Percentiles rank a stretch among this genome's conserved stretches.
These are phyloP conservation scores for Trichoderma sp. DNA, from an alignment of 2,329 filamentous ascomycete species.

Conservation along the genomic window DNA sequence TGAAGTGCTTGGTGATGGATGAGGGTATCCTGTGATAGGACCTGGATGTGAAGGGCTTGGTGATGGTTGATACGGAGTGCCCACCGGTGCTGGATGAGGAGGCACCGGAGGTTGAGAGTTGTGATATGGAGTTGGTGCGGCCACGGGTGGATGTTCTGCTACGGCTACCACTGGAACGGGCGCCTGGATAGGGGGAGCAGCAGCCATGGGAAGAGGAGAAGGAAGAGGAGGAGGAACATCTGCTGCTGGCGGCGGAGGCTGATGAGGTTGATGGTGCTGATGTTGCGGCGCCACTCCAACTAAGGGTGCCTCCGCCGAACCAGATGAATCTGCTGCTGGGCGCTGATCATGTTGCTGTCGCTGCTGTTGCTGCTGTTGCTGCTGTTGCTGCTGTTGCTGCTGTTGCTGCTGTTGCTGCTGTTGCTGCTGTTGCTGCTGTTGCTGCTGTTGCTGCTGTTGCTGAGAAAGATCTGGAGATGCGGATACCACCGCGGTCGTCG, in stretches of 20 bases:
- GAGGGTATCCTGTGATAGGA: neutral
- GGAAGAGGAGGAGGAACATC: neutral
- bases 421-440: neutral
- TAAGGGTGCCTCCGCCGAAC: neutral
- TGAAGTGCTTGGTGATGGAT: neutral
- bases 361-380: neutral
- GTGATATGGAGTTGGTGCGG: neutral
- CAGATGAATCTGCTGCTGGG: neutral
- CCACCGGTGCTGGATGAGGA: neutral
- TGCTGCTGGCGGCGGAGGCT: neutral
- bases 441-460: neutral
- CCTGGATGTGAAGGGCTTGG: neutral
- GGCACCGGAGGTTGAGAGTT: neutral
- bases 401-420: neutral
- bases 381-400: neutral
- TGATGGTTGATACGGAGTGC: neutral
- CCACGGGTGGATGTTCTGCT: neutral
- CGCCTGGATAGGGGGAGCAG: neutral
- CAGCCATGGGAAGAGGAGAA: neutral
- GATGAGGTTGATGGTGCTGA: conserved; percentile 28
- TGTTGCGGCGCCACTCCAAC: conserved; percentile 26
- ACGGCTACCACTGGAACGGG: neutral
- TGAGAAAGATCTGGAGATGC: neutral
- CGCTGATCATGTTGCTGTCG: neutral
- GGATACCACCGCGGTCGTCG: neutral